These are phyloP conservation scores for Camellia sinensis DNA, from an alignment of 148 eudicot genomes.

Conservation along the genomic window DNA sequence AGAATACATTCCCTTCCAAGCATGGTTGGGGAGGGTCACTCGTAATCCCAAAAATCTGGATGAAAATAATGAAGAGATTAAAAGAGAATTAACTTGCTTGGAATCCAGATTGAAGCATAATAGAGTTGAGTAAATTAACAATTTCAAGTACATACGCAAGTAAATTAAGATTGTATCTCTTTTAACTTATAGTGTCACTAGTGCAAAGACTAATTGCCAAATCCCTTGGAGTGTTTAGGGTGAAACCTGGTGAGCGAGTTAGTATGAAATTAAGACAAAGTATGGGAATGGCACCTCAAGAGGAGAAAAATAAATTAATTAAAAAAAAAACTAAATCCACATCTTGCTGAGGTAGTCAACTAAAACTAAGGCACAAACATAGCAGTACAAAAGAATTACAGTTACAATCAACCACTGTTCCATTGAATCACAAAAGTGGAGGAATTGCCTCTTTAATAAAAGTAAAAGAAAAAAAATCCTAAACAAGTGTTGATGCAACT, in stretches of 20 bases:
- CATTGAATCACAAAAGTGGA: neutral
- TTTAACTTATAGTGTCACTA: constrained; percentile 79
- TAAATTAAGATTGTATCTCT: neutral
- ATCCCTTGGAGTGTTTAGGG: constrained; percentile 80
- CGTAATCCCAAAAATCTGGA: constrained; percentile 77
- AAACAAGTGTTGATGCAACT: neutral
- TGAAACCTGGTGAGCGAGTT: constrained; percentile 51
- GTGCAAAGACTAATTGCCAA: constrained; percentile 93
- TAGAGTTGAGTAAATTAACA: neutral
- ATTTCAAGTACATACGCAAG: neutral
- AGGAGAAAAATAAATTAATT: neutral
- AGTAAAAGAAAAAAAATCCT: neutral
- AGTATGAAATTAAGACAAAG: neutral
- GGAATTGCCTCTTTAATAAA: neutral
- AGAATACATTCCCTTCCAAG: constrained; percentile 82
- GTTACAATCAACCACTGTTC: neutral
- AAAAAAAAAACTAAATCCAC: neutral
- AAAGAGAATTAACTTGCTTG: neutral
- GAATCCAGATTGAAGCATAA: neutral
- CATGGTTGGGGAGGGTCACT: constrained; percentile 57
- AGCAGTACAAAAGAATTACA: neutral
- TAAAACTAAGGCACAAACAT: neutral
- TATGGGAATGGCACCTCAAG: neutral
- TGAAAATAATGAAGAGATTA: constrained; percentile 1
- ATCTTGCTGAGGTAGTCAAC: neutral